Conservation (phyloP, 495 filamentous ascomycete species). For the Daldinia vernicosa region DNA sequence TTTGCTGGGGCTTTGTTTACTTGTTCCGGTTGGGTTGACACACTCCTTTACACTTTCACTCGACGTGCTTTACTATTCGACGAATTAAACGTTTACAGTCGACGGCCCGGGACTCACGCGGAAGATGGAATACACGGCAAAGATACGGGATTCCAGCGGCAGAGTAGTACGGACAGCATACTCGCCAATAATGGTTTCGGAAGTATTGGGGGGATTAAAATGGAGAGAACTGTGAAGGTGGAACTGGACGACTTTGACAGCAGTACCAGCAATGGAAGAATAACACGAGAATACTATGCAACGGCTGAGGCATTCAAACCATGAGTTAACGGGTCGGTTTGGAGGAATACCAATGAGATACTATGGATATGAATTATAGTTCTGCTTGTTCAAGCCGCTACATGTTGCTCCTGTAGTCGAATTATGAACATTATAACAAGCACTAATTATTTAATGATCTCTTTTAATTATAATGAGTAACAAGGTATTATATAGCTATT, state of each 20-base stretch:
- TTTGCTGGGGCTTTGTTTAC: conserved; percentile 71
- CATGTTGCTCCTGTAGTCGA: not conserved
- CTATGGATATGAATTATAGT: conserved; percentile 4
- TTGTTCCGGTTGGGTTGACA: conserved; percentile 70
- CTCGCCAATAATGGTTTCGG: conserved; percentile 25
- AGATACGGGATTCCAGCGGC: conserved; percentile 29
- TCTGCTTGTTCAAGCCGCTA: not conserved
- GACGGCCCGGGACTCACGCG: conserved; percentile 1
- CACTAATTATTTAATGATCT: not conserved
- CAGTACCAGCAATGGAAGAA: not conserved
- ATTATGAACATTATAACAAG: not conserved
- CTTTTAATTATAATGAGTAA: not conserved
- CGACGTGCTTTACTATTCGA: conserved; percentile 55
- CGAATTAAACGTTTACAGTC: conserved; percentile 32
- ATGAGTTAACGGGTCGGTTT: not conserved
- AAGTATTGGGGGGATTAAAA: conserved; percentile 26
- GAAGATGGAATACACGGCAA: conserved; percentile 2
- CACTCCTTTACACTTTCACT: conserved; percentile 69
- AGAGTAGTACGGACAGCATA: conserved; percentile 36
- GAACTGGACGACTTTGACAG: conserved; percentile 37
- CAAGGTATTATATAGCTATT: not conserved
- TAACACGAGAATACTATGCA: conserved; percentile 20
- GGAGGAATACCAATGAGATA: not conserved
- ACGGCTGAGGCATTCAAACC: conserved; percentile 27
- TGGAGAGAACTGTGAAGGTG: conserved; percentile 36